Conservation (phyloP, 2,329 filamentous ascomycete species). For the Microascus cirrosus region DNA sequence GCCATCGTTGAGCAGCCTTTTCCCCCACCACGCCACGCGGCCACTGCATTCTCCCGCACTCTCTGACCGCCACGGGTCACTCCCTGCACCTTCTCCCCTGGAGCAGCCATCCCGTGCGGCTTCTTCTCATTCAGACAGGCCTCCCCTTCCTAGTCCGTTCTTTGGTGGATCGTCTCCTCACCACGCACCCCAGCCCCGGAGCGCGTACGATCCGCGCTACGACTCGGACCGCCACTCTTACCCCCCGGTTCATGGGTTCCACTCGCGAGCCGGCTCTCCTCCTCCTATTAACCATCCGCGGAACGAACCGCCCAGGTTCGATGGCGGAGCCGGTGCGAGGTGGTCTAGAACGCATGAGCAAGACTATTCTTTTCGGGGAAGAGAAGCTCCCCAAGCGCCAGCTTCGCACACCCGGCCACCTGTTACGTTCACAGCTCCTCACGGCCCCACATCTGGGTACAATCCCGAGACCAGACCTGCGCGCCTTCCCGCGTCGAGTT, state of each 20-base stretch:
- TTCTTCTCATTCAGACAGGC: constrained; percentile 17
- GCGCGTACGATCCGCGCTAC: constrained; percentile 31
- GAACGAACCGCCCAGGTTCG: constrained; percentile 15
- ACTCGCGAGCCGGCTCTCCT: constrained; percentile 1
- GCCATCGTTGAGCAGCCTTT: constrained; percentile 45
- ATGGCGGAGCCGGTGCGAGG: constrained; percentile 21
- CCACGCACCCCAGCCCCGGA: constrained; percentile 30
- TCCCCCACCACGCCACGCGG: constrained; percentile 22
- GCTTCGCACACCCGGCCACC: neutral
- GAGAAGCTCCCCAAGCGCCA: constrained; percentile 14
- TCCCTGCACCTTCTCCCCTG: constrained; percentile 30
- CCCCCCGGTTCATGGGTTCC: constrained; percentile 16
- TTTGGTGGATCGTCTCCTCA: constrained; percentile 14
- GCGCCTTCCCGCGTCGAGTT: neutral
- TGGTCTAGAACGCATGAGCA: constrained; percentile 30
- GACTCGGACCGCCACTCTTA: constrained; percentile 26
- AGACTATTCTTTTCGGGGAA: constrained; percentile 34
- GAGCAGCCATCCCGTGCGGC: constrained; percentile 30
- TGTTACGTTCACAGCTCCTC: neutral
- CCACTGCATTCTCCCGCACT: constrained; percentile 15
- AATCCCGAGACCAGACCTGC: neutral
- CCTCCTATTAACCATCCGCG: neutral
- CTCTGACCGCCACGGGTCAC: constrained; percentile 28
- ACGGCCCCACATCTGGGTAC: neutral
- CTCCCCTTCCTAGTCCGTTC: neutral